Base-by-base conservation (phyloP, 257 asterid species). In the Salvia miltiorrhiza region DNA sequence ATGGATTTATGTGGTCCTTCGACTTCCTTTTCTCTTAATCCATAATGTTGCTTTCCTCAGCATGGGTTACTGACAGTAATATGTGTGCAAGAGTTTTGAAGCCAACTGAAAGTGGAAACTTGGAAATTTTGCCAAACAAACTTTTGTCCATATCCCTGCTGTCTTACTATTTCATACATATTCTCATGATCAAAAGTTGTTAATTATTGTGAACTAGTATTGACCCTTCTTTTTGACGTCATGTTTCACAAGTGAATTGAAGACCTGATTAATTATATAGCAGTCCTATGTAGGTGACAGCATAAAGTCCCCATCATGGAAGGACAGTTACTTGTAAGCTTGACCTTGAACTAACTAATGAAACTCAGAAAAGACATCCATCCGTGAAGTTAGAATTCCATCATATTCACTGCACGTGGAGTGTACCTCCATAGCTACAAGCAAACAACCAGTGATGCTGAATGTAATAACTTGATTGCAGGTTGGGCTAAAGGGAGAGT, bases 401-500 rank as follows among this genome's bases (percentile, higher is more conserved):
- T 23, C 9, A 28, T 19, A 54, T 3, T 47, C 11, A 40, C 44
- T 13, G 30, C 35, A 66, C 58, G 53, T 44, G 39, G 9, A 26
- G 65, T 19, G 11, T 41, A 17, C 19, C 37, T 59, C 7, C 28
- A 50, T 32, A 24, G 10, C 53, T 49, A 7, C 44, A 76, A 58
- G 35, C 61, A 32, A 68, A 57, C 33, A 28, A 45, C 70, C 70
- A 65, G 59, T 54, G 49, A 61, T 65, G 70, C 26, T 66, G 33
- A 66, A 59, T 58, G 47, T 53, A 30, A 33, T 72, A 32, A 64
- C 71, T 21, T 74, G 47, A 50, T 61, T 74, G 68, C 85, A 88
- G 96, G 88, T 86, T 39, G 96, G 98, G 78, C 87, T 89, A 21
- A 77, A 74, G 79, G 95, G 98, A 16, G 98, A 92, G 82, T 84